Conservation (phyloP, 768 basidiomycete genomes). For the Collybia nuda region DNA sequence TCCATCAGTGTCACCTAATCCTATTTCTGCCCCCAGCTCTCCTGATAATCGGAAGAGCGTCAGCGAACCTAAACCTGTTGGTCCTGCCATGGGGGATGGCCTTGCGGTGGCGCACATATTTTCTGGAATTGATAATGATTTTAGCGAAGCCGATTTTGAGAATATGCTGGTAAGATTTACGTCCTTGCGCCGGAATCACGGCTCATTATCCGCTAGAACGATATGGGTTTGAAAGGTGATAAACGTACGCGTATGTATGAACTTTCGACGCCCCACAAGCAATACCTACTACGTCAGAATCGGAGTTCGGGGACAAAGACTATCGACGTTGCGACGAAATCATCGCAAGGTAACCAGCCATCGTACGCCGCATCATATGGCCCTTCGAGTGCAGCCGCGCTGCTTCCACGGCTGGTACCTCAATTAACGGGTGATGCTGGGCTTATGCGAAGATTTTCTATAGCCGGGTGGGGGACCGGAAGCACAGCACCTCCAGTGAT, state of each 20-base stretch:
- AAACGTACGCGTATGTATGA: slow-evolving; percentile 62
- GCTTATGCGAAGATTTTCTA: slow-evolving; percentile 67
- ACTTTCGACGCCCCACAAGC: slow-evolving; percentile 63
- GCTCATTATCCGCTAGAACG: slow-evolving; percentile 48
- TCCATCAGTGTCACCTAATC: slow-evolving; percentile 35
- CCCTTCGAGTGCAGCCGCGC: slow-evolving; percentile 52
- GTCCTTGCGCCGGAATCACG: neutral
- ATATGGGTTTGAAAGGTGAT: slow-evolving; percentile 71
- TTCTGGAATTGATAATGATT: slow-evolving; percentile 27
- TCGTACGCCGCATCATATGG: slow-evolving; percentile 54
- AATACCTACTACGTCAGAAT: slow-evolving; percentile 62
- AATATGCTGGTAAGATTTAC: slow-evolving; percentile 56
- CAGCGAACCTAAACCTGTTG: slow-evolving; percentile 68
- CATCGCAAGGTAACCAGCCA: slow-evolving; percentile 24
- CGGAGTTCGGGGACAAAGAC: slow-evolving; percentile 33
- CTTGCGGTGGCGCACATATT: slow-evolving; percentile 18
- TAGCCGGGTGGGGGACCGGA: slow-evolving; percentile 55
- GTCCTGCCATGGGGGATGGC: slow-evolving; percentile 39
- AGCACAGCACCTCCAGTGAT: slow-evolving; percentile 33
- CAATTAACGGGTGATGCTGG: slow-evolving; percentile 75
- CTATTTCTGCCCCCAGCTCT: slow-evolving; percentile 28
- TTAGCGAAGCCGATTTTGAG: slow-evolving; percentile 56
- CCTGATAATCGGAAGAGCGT: slow-evolving; percentile 56
- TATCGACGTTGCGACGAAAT: slow-evolving; percentile 21
- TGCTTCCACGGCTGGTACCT: slow-evolving; percentile 69